Evolutionary conservation across 1,284 basidiomycete species (phyloP).

Genomic region (Phellopilus nigrolimitatus): DNA sequence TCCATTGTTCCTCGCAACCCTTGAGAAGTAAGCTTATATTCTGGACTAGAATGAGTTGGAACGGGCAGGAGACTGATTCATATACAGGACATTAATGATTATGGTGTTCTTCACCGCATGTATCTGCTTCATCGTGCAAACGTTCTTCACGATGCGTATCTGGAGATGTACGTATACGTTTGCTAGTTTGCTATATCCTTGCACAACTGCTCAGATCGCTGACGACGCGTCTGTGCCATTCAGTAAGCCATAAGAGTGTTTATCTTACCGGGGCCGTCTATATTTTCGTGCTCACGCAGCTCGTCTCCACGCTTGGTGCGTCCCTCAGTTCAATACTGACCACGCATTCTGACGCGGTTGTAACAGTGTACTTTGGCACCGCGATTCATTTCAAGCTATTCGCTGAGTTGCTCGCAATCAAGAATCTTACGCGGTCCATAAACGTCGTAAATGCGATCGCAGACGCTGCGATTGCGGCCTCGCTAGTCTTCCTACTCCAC

Average conservation of each 20-base stretch:
- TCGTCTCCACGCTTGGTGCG: neutral
- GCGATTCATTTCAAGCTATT: neutral
- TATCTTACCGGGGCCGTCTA: neutral
- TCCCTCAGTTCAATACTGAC: neutral
- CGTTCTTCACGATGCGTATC: conserved; percentile 4
- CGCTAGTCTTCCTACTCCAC: conserved; percentile 35
- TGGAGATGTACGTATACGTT: conserved; percentile 1
- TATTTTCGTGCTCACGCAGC: neutral
- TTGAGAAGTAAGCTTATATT: neutral
- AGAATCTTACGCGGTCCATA: neutral
- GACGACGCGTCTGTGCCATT: neutral
- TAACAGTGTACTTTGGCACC: neutral
- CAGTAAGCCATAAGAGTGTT: conserved; percentile 7
- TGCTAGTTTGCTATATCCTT: neutral
- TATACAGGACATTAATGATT: neutral
- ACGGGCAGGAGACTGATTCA: neutral
- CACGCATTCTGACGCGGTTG: neutral
- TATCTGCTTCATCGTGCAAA: conserved; percentile 2
- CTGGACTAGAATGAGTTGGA: neutral
- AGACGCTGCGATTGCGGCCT: conserved; percentile 37
- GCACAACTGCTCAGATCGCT: too few relatives aligned
- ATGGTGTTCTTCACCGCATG: neutral
- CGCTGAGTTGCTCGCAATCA: neutral
- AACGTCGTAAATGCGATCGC: conserved; percentile 16
- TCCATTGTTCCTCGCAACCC: neutral